Conservation (phyloP, 768 basidiomycete genomes). For the Termitomyces sp. region DNA sequence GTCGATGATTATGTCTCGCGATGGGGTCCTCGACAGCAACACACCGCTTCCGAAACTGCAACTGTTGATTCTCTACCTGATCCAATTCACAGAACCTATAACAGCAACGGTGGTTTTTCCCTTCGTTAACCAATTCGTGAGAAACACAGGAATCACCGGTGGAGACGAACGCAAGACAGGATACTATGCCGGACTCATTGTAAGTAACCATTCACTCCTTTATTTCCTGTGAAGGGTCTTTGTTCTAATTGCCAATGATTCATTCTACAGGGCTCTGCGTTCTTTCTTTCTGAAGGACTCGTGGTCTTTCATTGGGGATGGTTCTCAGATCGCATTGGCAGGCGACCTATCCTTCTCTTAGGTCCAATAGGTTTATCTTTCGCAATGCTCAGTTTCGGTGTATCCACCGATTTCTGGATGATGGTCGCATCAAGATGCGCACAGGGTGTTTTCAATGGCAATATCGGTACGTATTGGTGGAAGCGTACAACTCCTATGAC, state of each 20-base stretch:
- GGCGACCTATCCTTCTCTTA: conserved; percentile 26
- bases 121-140: conserved; percentile 40
- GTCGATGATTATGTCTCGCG: not conserved
- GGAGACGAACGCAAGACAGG: conserved; percentile 41
- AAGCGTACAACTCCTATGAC: conserved; percentile 2
- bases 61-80: conserved; percentile 29
- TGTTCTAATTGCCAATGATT: not conserved
- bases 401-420: conserved; percentile 22
- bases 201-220: conserved; percentile 11
- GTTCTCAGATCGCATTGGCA: conserved; percentile 29
- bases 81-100: conserved; percentile 40
- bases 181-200: conserved; percentile 45
- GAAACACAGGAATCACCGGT: conserved; percentile 36
- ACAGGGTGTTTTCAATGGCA: conserved; percentile 19
- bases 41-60: conserved; percentile 37
- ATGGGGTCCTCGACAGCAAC: not conserved
- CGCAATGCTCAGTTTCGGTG: conserved; percentile 28
- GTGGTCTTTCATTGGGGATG: conserved; percentile 28
- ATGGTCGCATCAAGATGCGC: conserved; percentile 12
- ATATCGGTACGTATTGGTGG: conserved; percentile 22
- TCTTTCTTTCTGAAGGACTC: conserved; percentile 28
- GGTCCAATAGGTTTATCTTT: conserved; percentile 27
- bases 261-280: conserved; percentile 27
- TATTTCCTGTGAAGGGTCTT: not conserved
- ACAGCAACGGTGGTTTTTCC: conserved; percentile 40